These are phyloP conservation scores for Cyclotella kingstonii DNA, from an alignment of 108 stramenopile species.

Conservation along the genomic window DNA sequence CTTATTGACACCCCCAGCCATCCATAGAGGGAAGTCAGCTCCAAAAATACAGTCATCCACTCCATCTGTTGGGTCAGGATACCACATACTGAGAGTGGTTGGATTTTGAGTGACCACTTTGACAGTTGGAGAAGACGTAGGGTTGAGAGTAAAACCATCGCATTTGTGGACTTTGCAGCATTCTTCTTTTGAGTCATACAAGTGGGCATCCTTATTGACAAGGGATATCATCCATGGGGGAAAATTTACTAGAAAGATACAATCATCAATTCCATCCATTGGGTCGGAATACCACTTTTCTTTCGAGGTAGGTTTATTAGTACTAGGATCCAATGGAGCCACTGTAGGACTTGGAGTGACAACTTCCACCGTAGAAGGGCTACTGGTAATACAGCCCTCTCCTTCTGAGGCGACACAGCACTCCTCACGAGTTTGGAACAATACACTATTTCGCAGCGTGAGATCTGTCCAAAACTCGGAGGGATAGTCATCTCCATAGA, in stretches of 20 bases:
- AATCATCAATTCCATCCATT: no score
- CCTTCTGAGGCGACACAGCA: neutral
- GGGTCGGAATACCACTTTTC: constrained; percentile 9
- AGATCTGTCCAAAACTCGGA: neutral
- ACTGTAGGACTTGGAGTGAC: neutral
- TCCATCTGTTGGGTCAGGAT: constrained; percentile 2
- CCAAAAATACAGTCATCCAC: constrained; percentile 4
- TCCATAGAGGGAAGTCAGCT: constrained; percentile 1
- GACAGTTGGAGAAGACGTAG: neutral
- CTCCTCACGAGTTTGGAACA: constrained; percentile 5
- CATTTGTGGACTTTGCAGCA: neutral
- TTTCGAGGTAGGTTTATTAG: no score
- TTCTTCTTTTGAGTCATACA: neutral
- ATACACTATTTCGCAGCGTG: neutral
- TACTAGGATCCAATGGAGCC: neutral
- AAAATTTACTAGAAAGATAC: no score
- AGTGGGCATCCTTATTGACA: neutral
- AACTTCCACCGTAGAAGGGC: neutral
- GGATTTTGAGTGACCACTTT: neutral
- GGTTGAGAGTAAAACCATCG: neutral
- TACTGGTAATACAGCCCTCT: neutral
- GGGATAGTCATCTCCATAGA: constrained; percentile 5
- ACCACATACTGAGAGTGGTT: neutral
- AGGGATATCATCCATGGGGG: no score
- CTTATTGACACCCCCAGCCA: neutral